Percentiles rank a stretch among this genome's conserved stretches.
Conservation (phyloP, 2,329 filamentous ascomycete genomes). For the Alternaria panax region DNA sequence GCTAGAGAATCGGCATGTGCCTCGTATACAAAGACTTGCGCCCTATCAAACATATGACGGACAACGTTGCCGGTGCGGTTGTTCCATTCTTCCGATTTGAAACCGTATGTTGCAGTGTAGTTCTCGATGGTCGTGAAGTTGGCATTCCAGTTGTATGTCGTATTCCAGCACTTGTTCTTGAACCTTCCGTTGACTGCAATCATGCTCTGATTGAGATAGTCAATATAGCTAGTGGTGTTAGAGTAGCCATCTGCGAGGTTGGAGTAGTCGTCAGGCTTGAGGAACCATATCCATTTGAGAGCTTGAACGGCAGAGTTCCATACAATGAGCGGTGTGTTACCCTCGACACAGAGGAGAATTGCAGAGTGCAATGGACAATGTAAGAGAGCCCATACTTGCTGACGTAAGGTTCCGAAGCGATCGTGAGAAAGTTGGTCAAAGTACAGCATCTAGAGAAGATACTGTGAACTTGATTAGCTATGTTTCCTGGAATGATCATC, state of each 20-base stretch:
- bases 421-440: slow-evolving; percentile 60
- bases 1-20: slow-evolving; percentile 34
- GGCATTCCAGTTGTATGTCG: slow-evolving; percentile 28
- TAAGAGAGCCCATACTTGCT: slow-evolving; percentile 63
- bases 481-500: too few species aligned
- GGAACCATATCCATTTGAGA: slow-evolving; percentile 29
- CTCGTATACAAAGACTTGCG: slow-evolving; percentile 36
- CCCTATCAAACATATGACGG: slow-evolving; percentile 26
- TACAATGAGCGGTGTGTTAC: slow-evolving; percentile 44
- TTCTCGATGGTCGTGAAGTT: slow-evolving; percentile 35
- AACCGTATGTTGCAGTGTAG: slow-evolving; percentile 28
- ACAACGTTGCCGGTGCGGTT: slow-evolving; percentile 24
- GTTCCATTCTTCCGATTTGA: slow-evolving; percentile 29
- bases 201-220: slow-evolving; percentile 32
- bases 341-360: slow-evolving; percentile 67
- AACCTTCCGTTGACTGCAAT: slow-evolving; percentile 26
- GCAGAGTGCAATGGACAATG: slow-evolving; percentile 69
- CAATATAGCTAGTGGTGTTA: slow-evolving; percentile 10
- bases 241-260: slow-evolving; percentile 26
- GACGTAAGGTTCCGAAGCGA: slow-evolving; percentile 59
- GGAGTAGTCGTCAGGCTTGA: slow-evolving; percentile 21
- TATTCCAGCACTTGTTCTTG: slow-evolving; percentile 27
- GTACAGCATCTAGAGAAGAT: slow-evolving; percentile 68
- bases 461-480: slow-evolving; percentile 10
- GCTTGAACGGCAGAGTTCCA: slow-evolving; percentile 36